A percentile compares a stretch with the other conserved stretches of the same genome.
These are phyloP conservation scores for Mortierella antarctica DNA, from an alignment of 192 early-diverging fungal species.

Conservation along the genomic window DNA sequence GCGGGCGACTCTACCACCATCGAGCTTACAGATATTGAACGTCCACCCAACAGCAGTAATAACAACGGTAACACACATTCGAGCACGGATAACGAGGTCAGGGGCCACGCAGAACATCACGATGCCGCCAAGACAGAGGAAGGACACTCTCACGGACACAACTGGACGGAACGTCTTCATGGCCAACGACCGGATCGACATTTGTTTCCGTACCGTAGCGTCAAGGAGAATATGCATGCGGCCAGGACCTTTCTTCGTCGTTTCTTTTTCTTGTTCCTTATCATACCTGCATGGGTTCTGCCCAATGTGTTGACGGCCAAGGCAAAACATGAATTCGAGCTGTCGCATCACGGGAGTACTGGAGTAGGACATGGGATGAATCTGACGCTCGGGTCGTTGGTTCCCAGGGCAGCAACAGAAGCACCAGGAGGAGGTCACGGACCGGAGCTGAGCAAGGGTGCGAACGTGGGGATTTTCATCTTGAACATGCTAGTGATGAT, in stretches of 20 bases:
- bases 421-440: constrained; percentile 6
- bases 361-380: background rate
- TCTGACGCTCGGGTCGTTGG: background rate
- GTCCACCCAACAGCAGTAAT: no score
- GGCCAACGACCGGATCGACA: constrained; percentile 36
- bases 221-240: constrained; percentile 30
- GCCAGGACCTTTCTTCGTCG: constrained; percentile 29
- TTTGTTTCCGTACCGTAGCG: constrained; percentile 36
- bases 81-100: no score
- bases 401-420: background rate
- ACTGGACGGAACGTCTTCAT: constrained; percentile 15
- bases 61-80: no score
- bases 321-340: constrained; percentile 12
- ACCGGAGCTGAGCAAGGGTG: constrained; percentile 23
- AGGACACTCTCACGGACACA: no score
- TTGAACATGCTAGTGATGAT: constrained; percentile 46
- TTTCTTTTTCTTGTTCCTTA: constrained; percentile 38
- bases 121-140: no score
- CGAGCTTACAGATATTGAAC: no score
- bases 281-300: constrained; percentile 44
- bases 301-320: constrained; percentile 29
- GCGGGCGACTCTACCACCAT: no score
- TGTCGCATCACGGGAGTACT: background rate
- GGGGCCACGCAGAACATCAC: no score
- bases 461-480: constrained; percentile 25